Evolutionary conservation across 352 stramenopile species (phyloP).

Genomic region (Pythium aphanidermatum): DNA sequence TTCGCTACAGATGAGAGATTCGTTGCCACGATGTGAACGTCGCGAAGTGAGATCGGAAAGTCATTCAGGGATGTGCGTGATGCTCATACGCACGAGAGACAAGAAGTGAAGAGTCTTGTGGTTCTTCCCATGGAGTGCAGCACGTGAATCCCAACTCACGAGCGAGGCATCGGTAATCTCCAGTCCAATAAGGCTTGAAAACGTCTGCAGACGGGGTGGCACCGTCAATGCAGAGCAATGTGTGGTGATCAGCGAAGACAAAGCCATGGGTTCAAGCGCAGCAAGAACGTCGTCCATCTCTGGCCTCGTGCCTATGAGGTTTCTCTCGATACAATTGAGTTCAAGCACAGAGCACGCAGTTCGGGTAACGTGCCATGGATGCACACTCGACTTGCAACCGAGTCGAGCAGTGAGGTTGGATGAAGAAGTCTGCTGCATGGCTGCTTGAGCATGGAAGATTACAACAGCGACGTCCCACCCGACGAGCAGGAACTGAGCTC

Average conservation of each 20-base stretch:
- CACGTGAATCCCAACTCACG: neutral
- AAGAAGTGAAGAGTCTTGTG: slow-evolving; percentile 1
- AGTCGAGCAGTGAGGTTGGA: neutral
- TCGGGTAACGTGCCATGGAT: slow-evolving; percentile 4
- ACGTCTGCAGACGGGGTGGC: neutral
- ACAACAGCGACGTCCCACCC: neutral
- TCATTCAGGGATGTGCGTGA: neutral
- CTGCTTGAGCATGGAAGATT: neutral
- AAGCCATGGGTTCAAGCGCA: neutral
- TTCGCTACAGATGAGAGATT: slow-evolving; percentile 4
- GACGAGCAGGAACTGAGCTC: neutral
- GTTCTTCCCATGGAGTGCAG: neutral
- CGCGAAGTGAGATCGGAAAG: slow-evolving; percentile 3
- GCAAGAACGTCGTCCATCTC: slow-evolving; percentile 5
- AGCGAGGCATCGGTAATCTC: slow-evolving; percentile 1
- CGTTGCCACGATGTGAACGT: slow-evolving; percentile 7
- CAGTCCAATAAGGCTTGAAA: neutral
- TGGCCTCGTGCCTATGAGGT: neutral
- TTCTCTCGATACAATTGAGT: slow-evolving; percentile 14
- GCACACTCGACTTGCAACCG: slow-evolving; percentile 8
- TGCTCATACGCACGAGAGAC: neutral
- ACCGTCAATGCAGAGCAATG: neutral
- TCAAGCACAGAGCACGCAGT: slow-evolving; percentile 12
- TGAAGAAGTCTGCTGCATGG: neutral
- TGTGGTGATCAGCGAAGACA: slow-evolving; percentile 1